Evolutionary conservation across 495 filamentous ascomycete species (phyloP).

Genomic region (Haplographium delicatum): DNA sequence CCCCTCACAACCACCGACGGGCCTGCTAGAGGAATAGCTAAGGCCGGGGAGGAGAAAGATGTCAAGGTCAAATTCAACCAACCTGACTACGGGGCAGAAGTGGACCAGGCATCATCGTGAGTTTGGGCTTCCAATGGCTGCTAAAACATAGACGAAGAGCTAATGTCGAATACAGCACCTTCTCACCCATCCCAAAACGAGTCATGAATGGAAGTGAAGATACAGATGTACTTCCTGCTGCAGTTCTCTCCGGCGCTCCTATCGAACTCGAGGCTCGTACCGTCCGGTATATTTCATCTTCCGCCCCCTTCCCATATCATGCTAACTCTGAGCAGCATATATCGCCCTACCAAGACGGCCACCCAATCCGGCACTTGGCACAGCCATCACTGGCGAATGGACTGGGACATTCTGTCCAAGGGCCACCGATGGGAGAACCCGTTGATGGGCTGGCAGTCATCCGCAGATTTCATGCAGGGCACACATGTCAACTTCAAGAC

Average conservation of each 20-base stretch:
- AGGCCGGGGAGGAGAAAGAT: constrained; percentile 19
- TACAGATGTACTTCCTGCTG: constrained; percentile 67
- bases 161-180: constrained; percentile 50
- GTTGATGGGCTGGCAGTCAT: constrained; percentile 97
- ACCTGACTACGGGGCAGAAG: constrained; percentile 66
- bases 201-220: constrained; percentile 89
- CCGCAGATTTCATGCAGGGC: constrained; percentile 87
- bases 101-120: constrained; percentile 28
- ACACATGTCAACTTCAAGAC: constrained; percentile 82
- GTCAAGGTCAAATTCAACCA: constrained; percentile 42
- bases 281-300: constrained; percentile 61
- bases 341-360: constrained; percentile 80
- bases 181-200: constrained; percentile 81
- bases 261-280: constrained; percentile 88
- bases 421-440: constrained; percentile 96
- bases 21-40: constrained; percentile 7
- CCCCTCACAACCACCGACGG: constrained; percentile 23
- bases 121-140: neutral
- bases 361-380: constrained; percentile 90
- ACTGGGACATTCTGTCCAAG: constrained; percentile 89
- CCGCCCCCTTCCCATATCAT: neutral
- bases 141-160: neutral
- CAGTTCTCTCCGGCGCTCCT: constrained; percentile 86
- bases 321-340: constrained; percentile 61
- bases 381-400: constrained; percentile 87